Conservation (phyloP, 1,139 yeast species). For the Magnusiomyces paraingens region DNA sequence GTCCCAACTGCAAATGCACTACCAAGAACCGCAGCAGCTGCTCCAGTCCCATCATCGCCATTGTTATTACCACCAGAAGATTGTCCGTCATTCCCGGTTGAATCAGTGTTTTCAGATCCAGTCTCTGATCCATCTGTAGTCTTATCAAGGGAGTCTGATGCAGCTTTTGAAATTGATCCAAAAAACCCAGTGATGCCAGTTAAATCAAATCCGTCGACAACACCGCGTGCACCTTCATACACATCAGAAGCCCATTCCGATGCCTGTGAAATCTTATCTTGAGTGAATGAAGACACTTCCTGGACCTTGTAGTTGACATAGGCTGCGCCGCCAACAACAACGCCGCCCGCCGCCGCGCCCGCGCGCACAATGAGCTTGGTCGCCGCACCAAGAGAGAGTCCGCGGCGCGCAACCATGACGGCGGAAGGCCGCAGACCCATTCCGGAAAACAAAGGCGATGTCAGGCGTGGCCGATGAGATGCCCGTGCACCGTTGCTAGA, state of each 20-base stretch:
- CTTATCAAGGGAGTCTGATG: slow-evolving; percentile 12
- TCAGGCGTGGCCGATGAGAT: no score
- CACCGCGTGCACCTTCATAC: slow-evolving; percentile 24
- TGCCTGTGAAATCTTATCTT: slow-evolving; percentile 54
- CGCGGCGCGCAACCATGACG: neutral
- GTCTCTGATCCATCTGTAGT: slow-evolving; percentile 15
- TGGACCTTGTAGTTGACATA: slow-evolving; percentile 87
- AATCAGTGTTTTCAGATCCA: slow-evolving; percentile 10
- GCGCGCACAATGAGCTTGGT: slow-evolving; percentile 53
- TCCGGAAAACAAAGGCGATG: slow-evolving; percentile 4
- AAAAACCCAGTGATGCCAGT: slow-evolving; percentile 24
- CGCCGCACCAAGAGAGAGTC: slow-evolving; percentile 35
- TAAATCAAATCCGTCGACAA: slow-evolving; percentile 23
- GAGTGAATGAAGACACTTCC: slow-evolving; percentile 69
- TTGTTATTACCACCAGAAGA: slow-evolving; percentile 4
- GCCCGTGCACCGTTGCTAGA: no score
- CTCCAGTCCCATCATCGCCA: slow-evolving; percentile 27
- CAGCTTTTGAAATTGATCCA: slow-evolving; percentile 9
- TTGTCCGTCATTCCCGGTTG: slow-evolving; percentile 11
- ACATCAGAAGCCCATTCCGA: slow-evolving; percentile 49
- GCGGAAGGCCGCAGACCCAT: slow-evolving; percentile 3
- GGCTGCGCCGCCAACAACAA: slow-evolving; percentile 90
- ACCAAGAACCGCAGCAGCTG: slow-evolving; percentile 31
- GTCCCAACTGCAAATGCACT: slow-evolving; percentile 32
- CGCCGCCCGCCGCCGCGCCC: slow-evolving; percentile 74